Evolutionary conservation across 306 rosid genomes (phyloP).

Genomic region (Begonia masoniana): DNA sequence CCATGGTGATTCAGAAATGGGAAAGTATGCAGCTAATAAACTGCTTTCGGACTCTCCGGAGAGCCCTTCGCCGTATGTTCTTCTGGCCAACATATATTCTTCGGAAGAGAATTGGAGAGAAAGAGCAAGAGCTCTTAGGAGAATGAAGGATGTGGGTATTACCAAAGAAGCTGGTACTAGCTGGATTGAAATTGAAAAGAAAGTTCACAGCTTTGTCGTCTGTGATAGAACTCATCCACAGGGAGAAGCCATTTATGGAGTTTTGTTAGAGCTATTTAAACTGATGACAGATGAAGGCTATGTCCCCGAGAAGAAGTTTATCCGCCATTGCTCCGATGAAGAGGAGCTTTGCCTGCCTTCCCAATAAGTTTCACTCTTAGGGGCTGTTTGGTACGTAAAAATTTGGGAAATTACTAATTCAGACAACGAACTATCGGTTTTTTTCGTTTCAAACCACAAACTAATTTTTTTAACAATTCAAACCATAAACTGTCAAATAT

Average conservation of each 20-base stretch:
- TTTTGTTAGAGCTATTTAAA: constrained; percentile 33
- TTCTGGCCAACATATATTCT: constrained; percentile 84
- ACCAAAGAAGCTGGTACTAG: constrained; percentile 71
- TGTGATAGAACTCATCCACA: constrained; percentile 62
- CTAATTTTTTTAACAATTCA: too few species aligned
- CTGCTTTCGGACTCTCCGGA: constrained; percentile 41
- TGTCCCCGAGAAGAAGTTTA: constrained; percentile 51
- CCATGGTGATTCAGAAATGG: constrained; percentile 53
- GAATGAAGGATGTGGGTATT: constrained; percentile 61
- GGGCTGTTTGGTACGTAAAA: too few species aligned
- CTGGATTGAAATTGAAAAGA: constrained; percentile 69
- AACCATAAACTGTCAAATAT: too few species aligned
- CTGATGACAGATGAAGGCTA: constrained; percentile 72
- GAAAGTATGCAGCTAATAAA: constrained; percentile 61
- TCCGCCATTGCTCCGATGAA: constrained; percentile 38
- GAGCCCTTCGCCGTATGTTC: constrained; percentile 52
- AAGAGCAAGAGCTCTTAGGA: constrained; percentile 64
- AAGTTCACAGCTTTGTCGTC: constrained; percentile 66
- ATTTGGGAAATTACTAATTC: too few species aligned
- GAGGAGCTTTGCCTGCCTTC: constrained; percentile 9
- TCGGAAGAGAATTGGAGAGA: constrained; percentile 77
- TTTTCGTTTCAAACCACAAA: too few species aligned
- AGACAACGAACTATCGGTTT: too few species aligned
- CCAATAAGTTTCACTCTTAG: too few species aligned
- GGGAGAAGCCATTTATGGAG: constrained; percentile 38